These are phyloP conservation scores for Garcileccinum viscosum DNA, from an alignment of 1,284 basidiomycete genomes.

Conservation along the genomic window DNA sequence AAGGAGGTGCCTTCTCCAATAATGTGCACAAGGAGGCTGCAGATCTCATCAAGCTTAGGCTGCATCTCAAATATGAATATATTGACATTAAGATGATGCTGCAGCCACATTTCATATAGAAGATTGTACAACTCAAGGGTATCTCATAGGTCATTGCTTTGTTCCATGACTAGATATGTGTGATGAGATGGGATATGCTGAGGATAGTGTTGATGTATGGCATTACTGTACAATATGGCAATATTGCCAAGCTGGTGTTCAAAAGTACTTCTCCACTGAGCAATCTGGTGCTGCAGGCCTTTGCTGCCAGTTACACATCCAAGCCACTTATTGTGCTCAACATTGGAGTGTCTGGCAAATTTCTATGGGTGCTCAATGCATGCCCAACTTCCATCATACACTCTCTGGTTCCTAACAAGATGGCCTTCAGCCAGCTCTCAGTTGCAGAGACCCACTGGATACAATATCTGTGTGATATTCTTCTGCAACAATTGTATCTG, in stretches of 20 bases:
- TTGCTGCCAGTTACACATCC: conserved; percentile 59
- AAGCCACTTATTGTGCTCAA: conserved; percentile 95
- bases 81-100: conserved; percentile 90
- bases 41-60: conserved; percentile 79
- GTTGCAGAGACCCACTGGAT: conserved; percentile 86
- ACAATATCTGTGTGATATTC: conserved; percentile 80
- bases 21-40: conserved; percentile 76
- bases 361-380: conserved; percentile 87
- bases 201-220: conserved; percentile 75
- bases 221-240: conserved; percentile 72
- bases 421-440: conserved; percentile 93
- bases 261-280: conserved; percentile 80
- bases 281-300: conserved; percentile 82
- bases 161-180: conserved; percentile 93
- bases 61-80: conserved; percentile 90
- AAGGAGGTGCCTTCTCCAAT: conserved; percentile 94
- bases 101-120: conserved; percentile 66
- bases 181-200: conserved; percentile 81
- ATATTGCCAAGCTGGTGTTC: conserved; percentile 92
- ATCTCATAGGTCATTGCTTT: conserved; percentile 86
- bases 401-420: conserved; percentile 79
- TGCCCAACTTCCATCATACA: conserved; percentile 93
- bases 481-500: conserved; percentile 81
- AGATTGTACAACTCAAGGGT: conserved; percentile 68
- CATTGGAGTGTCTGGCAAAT: conserved; percentile 88